Base-by-base conservation (phyloP, 2,329 filamentous ascomycete species). In the Colletotrichum sp. region DNA sequence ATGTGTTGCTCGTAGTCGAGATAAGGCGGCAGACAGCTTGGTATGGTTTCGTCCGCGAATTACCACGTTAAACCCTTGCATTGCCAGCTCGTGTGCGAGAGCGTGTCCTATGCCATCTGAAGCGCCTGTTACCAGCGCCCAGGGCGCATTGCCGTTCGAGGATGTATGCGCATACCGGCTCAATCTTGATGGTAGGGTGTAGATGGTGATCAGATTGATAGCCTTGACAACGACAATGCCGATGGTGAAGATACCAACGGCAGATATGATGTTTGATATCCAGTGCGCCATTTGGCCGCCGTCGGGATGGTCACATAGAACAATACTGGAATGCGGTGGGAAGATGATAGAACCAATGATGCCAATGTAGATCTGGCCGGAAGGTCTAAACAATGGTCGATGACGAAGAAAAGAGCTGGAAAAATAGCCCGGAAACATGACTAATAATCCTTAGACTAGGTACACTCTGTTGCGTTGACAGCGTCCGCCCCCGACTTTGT, bases 321-420 rank as follows among this genome's bases (percentile, higher is more conserved):
- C 34, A 36, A 4, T 12, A 13, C 6, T 12, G 9, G 11, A 48
- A 22, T 48, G 11, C n/a, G 11, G 11, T 48, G 44, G 11, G 44
- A 19, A 48, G 4, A 44, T 0, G 44, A 48, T 22, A 48, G n/a
- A 22, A n/a, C 11, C n/a, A 52, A 22, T 22, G n/a, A 52, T 52
- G n/a, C n/a, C 12, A 13, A 52, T 7, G 44, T 22, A 52, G n/a
- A 11, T 22, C 44, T 52, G 4, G n/a, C n/a, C 44, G 11, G n/a
- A 52, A 2, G 11, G 44, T 52, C 44, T 12, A 22, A 0, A n/a
- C 6, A 6, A 12, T 1, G 9, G 5, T 22, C 19, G 0, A 48
- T 48, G 44, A 22, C 19, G 19, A 48, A 48, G 9, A 22, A 48
- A 22, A 48, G 9, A 22, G n/a, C 9, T 11, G n/a, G 11, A 22